Base-by-base conservation (phyloP, 169 alveolate genomes). In the Eimeria necatrix region DNA sequence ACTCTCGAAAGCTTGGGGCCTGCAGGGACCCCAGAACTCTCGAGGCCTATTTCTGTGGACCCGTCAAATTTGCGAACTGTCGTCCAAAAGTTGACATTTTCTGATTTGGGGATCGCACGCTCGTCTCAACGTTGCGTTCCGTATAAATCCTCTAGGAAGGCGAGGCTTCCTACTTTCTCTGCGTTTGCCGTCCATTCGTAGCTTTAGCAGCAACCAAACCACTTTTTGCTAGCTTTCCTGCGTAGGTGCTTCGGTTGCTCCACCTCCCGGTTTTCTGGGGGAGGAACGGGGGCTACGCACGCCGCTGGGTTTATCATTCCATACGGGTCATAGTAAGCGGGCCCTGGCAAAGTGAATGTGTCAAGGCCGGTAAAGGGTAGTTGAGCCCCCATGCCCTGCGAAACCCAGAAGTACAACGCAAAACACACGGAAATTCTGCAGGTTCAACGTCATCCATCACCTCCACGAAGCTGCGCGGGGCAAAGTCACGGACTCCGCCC, bases 251-350 rank as follows among this genome's bases (percentile, higher is more conserved):
- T 81, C 26, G 90, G 90, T 70, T 81, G 90, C 24, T 81, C 90
- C 12, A 20, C 90, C 26, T 81, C 90, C 49, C 71, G 68, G 73
- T 53, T 81, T 20, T 81, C 90, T 7, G 90, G 90, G 48, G 90
- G 51, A 3, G 91, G 85, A 8, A 91, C 26, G 4, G 95, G 91
- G 26, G 95, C 5, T 20, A 91, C 64, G 84, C 95, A 91, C 26
- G 95, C 95, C n/a, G 95, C 95, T 10, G 95, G 95, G 84, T 91
- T 91, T 32, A 91, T 49, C 95, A 91, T 91, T 53, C 95, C 95
- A 84, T 91, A 91, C 46, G 95, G 95, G 73, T 91, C 95, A 53
- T 91, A 91, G 95, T 91, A 91, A 53, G 91, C 49, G 26, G 95
- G 95, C n/a, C 95, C 95, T 9, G 91, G 90, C 48, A 91, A 53